phyloP scores from a whole-genome alignment of 108 stramenopile genomes.

The Stephanodiscus triporus region DNA sequence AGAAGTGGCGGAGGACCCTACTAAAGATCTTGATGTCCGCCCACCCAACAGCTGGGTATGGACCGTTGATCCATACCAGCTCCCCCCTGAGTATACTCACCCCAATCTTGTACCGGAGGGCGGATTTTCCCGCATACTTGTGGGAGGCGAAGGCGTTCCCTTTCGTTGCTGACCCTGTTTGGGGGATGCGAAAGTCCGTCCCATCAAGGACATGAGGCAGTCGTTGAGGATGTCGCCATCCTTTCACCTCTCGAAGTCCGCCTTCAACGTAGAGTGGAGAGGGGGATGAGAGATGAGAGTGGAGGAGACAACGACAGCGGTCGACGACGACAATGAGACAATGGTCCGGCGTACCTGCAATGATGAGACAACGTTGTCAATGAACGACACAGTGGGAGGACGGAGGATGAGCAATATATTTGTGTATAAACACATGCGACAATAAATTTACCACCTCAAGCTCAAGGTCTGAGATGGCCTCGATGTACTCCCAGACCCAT shows the following conservation, averaged over 20 bases:
- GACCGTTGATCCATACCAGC: conserved; percentile 38
- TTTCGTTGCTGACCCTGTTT: neutral
- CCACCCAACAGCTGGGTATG: conserved; percentile 20
- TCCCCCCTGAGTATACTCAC: conserved; percentile 18
- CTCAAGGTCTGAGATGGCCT: no score
- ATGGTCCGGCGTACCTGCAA: no score
- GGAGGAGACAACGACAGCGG: no score
- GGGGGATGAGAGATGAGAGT: no score
- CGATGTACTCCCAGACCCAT: no score
- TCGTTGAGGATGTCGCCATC: neutral
- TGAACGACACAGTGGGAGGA: no score
- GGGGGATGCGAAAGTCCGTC: conserved; percentile 10
- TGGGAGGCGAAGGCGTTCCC: conserved; percentile 5
- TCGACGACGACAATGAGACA: no score
- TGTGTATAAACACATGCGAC: no score
- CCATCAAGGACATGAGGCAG: conserved; percentile 10
- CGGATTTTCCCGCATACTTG: conserved; percentile 28
- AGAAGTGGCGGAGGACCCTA: neutral
- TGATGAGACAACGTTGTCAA: no score
- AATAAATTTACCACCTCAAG: no score
- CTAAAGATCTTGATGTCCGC: conserved; percentile 34
- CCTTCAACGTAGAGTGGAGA: neutral
- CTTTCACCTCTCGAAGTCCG: conserved; percentile 5
- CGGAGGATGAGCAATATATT: no score
- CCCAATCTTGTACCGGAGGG: conserved; percentile 37